Percentiles rank a stretch among this genome's conserved stretches.
phyloP scores from a whole-genome alignment of 2,329 filamentous ascomycete genomes.

The Dothideomycetidae sp. region DNA sequence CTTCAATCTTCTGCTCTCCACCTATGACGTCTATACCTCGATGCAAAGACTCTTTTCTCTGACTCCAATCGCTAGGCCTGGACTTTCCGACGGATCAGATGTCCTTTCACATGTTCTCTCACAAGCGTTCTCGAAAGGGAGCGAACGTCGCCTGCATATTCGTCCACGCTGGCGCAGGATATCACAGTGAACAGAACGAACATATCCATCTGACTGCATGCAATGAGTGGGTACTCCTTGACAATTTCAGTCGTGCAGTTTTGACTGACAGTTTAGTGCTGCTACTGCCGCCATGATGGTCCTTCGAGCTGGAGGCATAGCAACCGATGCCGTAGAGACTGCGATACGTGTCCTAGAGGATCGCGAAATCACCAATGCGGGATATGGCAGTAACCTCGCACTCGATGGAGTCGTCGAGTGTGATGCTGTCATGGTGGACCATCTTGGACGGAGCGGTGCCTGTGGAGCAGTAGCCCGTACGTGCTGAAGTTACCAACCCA shows the following conservation, averaged over 20 bases:
- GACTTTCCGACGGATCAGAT: too few relatives aligned
- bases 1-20: too few relatives aligned
- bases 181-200: constrained; percentile 80
- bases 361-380: constrained; percentile 89
- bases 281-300: constrained; percentile 72
- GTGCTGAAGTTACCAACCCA: constrained; percentile 24
- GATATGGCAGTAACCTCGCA: constrained; percentile 86
- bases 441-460: constrained; percentile 79
- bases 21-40: too few relatives aligned
- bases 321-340: constrained; percentile 78
- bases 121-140: constrained; percentile 25
- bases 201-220: constrained; percentile 71
- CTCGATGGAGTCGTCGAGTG: constrained; percentile 87
- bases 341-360: constrained; percentile 83
- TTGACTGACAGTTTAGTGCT: constrained; percentile 43
- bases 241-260: neutral
- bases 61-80: too few relatives aligned
- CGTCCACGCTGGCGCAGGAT: constrained; percentile 89
- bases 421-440: constrained; percentile 86
- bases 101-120: constrained; percentile 30
- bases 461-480: constrained; percentile 81
- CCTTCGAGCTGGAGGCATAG: constrained; percentile 61
- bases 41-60: too few relatives aligned
- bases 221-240: constrained; percentile 54
- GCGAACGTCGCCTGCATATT: constrained; percentile 62